A percentile compares a stretch with the other conserved stretches of the same genome.
Evolutionary conservation across 306 rosid genomes (phyloP).

Genomic region (Casuarina equisetifolia): DNA sequence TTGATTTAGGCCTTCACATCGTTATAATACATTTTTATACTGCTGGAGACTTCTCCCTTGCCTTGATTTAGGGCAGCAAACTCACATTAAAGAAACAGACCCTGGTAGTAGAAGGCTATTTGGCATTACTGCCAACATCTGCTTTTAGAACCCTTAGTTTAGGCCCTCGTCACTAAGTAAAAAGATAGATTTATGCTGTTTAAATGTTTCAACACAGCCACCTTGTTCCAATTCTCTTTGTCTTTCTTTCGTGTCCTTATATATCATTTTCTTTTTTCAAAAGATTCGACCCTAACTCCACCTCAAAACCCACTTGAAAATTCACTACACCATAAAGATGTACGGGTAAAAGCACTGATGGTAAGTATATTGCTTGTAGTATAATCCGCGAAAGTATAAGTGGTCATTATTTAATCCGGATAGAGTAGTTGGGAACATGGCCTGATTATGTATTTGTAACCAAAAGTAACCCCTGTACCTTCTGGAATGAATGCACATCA

Average conservation of each 20-base stretch:
- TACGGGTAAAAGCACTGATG: neutral
- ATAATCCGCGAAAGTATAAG: neutral
- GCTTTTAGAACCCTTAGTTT: neutral
- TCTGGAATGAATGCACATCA: constrained; percentile 16
- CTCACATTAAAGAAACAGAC: neutral
- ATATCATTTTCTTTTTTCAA: neutral
- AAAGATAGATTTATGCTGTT: too few species aligned
- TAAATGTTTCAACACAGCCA: neutral
- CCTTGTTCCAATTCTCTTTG: neutral
- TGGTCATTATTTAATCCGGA: constrained; percentile 2
- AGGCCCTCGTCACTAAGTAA: neutral
- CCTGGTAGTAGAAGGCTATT: too few species aligned
- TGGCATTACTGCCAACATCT: neutral
- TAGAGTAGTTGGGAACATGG: constrained; percentile 30
- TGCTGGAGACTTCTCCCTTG: neutral
- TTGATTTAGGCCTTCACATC: neutral
- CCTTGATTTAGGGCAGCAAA: neutral
- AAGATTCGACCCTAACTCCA: neutral
- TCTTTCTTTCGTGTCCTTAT: neutral
- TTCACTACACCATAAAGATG: too few species aligned
- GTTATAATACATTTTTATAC: too few species aligned
- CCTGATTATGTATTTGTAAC: neutral
- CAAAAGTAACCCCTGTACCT: constrained; percentile 7
- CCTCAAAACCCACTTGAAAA: neutral
- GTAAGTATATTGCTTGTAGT: neutral